These are phyloP conservation scores for Ensete glaucum DNA, from an alignment of 176 grass and related monocot species.

Conservation along the genomic window DNA sequence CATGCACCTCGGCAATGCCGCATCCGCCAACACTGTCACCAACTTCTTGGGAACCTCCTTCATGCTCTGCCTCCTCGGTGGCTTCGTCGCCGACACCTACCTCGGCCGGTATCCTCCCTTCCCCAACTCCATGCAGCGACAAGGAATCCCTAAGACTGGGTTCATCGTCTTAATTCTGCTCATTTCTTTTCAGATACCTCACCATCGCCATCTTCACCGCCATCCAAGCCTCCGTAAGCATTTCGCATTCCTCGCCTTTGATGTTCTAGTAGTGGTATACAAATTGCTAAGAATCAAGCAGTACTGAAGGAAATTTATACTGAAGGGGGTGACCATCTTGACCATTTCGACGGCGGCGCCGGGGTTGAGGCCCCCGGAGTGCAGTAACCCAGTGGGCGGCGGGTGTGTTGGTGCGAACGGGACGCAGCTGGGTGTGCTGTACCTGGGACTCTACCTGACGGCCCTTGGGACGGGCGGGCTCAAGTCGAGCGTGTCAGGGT, in stretches of 20 bases:
- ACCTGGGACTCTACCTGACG: constrained; percentile 18
- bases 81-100: constrained; percentile 13
- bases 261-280: neutral
- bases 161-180: too few relatives aligned
- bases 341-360: constrained; percentile 18
- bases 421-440: constrained; percentile 15
- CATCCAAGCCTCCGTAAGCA: constrained; percentile 13
- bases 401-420: constrained; percentile 2
- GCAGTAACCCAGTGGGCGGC: neutral
- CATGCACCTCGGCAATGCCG: constrained; percentile 24
- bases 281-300: neutral
- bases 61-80: constrained; percentile 23
- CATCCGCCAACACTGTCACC: constrained; percentile 17
- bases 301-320: neutral
- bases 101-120: constrained; percentile 10
- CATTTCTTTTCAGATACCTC: neutral
- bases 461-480: constrained; percentile 18
- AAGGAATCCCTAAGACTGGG: too few relatives aligned
- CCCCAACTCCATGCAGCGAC: too few relatives aligned
- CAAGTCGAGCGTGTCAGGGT: constrained; percentile 24
- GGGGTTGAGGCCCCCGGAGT: constrained; percentile 10
- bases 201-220: constrained; percentile 22
- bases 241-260: too few relatives aligned
- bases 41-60: constrained; percentile 16
- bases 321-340: constrained; percentile 13